A percentile compares a stretch with the other conserved stretches of the same genome.
Conservation (phyloP, 2,329 filamentous ascomycete species). For the Paraphaeosphaeria sporulosa region DNA sequence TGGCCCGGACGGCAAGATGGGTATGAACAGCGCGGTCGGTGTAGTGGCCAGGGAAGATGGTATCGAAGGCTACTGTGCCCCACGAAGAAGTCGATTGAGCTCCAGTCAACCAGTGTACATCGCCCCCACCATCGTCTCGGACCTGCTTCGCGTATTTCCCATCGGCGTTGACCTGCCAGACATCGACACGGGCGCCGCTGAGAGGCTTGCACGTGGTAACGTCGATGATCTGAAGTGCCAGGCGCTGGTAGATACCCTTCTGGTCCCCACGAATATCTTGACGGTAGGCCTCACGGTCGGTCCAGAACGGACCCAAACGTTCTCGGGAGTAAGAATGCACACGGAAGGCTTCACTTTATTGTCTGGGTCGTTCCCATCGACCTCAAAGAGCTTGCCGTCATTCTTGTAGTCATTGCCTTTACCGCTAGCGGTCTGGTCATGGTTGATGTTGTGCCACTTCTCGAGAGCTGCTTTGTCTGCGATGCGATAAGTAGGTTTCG, state of each 20-base stretch:
- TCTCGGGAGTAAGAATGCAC: constrained; percentile 28
- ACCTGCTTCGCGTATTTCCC: constrained; percentile 22
- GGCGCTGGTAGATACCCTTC: constrained; percentile 53
- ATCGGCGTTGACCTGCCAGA: constrained; percentile 55
- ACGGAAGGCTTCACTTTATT: background rate
- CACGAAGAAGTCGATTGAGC: constrained; percentile 54
- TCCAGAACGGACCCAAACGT: constrained; percentile 39
- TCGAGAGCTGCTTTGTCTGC: background rate
- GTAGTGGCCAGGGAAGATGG: constrained; percentile 53
- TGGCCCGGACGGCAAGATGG: constrained; percentile 39
- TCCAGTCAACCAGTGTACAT: constrained; percentile 48
- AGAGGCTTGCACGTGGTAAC: constrained; percentile 58
- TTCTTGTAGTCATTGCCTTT: constrained; percentile 2
- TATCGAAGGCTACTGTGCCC: constrained; percentile 57
- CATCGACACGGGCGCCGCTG: constrained; percentile 55
- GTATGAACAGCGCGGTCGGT: constrained; percentile 23
- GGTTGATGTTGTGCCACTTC: constrained; percentile 4
- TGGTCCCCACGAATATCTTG: constrained; percentile 56
- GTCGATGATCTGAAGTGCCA: constrained; percentile 61
- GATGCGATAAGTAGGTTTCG: background rate
- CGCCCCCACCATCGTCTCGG: background rate
- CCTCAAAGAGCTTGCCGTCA: constrained; percentile 6
- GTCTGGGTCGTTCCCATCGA: constrained; percentile 1
- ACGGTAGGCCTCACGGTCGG: constrained; percentile 58
- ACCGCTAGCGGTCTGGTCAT: background rate